phyloP scores from a whole-genome alignment of 352 stramenopile genomes.

The Thalassiosira exigua region DNA sequence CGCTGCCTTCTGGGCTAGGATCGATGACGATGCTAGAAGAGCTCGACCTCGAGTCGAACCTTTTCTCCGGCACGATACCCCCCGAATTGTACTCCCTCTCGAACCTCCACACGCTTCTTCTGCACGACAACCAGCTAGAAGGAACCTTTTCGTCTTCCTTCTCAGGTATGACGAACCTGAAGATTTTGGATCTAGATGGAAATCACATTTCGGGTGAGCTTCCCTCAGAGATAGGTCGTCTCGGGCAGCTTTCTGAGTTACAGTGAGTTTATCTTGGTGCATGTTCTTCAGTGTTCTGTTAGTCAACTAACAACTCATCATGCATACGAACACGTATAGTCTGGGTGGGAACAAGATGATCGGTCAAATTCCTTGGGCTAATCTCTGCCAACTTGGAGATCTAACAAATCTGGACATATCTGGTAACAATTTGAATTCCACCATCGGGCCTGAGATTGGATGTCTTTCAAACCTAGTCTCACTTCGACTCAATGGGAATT shows the following conservation, averaged over 20 bases:
- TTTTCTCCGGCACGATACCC: slow-evolving; percentile 47
- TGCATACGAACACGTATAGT: neutral
- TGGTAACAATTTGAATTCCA: slow-evolving; percentile 50
- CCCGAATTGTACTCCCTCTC: slow-evolving; percentile 42
- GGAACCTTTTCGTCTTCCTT: slow-evolving; percentile 41
- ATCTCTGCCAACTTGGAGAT: slow-evolving; percentile 23
- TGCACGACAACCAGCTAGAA: slow-evolving; percentile 52
- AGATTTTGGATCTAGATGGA: slow-evolving; percentile 41
- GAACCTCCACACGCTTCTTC: slow-evolving; percentile 35
- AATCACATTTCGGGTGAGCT: slow-evolving; percentile 50
- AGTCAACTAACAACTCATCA: too few species aligned
- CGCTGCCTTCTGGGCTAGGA: slow-evolving; percentile 42
- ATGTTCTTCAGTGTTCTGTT: neutral
- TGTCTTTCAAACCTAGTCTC: slow-evolving; percentile 36
- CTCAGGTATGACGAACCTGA: slow-evolving; percentile 39
- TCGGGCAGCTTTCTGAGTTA: slow-evolving; percentile 36
- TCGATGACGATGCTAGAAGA: slow-evolving; percentile 33
- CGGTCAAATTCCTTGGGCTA: slow-evolving; percentile 39
- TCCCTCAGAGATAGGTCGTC: slow-evolving; percentile 41
- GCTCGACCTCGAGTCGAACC: slow-evolving; percentile 51
- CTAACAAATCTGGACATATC: slow-evolving; percentile 47
- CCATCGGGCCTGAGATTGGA: slow-evolving; percentile 45
- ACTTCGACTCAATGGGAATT: slow-evolving; percentile 52
- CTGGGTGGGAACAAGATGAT: slow-evolving; percentile 45
- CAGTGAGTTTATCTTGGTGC: slow-evolving; percentile 20